A percentile compares a stretch with the other conserved stretches of the same genome.
Conservation (phyloP, 2,329 filamentous ascomycete species). For the Penicillium brasilianum region DNA sequence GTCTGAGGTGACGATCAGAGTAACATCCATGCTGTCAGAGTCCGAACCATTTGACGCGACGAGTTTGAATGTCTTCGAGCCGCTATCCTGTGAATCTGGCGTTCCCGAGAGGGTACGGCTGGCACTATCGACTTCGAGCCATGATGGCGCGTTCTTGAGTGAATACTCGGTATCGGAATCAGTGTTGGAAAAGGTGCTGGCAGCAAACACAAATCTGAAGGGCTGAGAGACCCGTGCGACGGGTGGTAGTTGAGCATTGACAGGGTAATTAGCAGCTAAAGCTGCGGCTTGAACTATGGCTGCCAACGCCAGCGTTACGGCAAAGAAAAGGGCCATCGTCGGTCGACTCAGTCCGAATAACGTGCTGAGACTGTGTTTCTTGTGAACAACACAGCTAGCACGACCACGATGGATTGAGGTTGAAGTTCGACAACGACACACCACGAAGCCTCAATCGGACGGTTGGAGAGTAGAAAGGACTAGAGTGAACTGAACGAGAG, state of each 20-base stretch:
- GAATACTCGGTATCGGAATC: slow-evolving; percentile 66
- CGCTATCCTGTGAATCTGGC: slow-evolving; percentile 62
- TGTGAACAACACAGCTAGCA: slow-evolving; percentile 23
- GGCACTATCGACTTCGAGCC: slow-evolving; percentile 73
- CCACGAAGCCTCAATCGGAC: slow-evolving; percentile 5
- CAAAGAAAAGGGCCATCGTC: slow-evolving; percentile 36
- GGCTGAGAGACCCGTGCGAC: slow-evolving; percentile 71
- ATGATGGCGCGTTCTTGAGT: slow-evolving; percentile 68
- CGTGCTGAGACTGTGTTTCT: slow-evolving; percentile 20
- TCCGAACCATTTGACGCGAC: slow-evolving; percentile 71
- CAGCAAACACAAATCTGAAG: slow-evolving; percentile 49
- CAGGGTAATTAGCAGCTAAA: slow-evolving; percentile 64
- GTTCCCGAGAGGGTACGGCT: slow-evolving; percentile 73
- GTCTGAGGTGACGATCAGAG: slow-evolving; percentile 69
- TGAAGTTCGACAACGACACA: slow-evolving; percentile 8
- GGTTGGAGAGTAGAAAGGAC: slow-evolving; percentile 13
- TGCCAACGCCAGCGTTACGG: slow-evolving; percentile 35
- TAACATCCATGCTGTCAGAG: slow-evolving; percentile 67
- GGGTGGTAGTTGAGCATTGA: slow-evolving; percentile 83
- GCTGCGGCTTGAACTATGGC: slow-evolving; percentile 40
- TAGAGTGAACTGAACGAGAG: slow-evolving; percentile 22
- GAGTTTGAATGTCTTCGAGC: slow-evolving; percentile 67
- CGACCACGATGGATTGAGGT: slow-evolving; percentile 14
- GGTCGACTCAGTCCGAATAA: slow-evolving; percentile 24
- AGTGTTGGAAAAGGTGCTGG: slow-evolving; percentile 71